Base-by-base conservation (phyloP, 2,329 filamentous ascomycete species). In the Apiospora rasikravindrae region DNA sequence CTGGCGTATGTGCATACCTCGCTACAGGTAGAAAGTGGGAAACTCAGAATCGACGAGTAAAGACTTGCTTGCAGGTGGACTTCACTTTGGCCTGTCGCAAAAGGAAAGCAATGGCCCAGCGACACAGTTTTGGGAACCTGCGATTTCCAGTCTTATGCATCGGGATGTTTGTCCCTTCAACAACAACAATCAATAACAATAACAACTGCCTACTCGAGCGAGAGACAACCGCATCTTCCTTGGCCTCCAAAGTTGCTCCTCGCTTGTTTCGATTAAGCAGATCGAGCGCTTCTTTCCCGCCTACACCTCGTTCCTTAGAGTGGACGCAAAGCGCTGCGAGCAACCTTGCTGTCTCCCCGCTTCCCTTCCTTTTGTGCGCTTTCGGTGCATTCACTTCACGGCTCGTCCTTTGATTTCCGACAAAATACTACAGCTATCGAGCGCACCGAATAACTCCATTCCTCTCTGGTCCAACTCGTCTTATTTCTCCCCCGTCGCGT, bases 341-440 rank as follows among this genome's bases (percentile, higher is more conserved):
- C 33, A 64, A 64, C 57, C 29, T 64, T 64, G 57, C 57, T 64
- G 57, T 64, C 57, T 64, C 57, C 57, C 57, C 57, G 57, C 57
- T 37, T 64, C 33, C 57, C 57, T 40, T 64, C 33, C 57, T n/a
- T 8, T n/a, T 49, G 40, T 19, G 57, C 19, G 26, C 26, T 16
- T 64, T 64, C 57, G 57, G 33, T 22, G 57, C 33, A 64, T 40
- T 42, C 40, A 64, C 57, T 40, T 40, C 57, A 64, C 57, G 19
- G 19, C 57, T 64, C n/a, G 57, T 64, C 57, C 33, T 64, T 64
- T 40, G 57, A 19, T 37, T 40, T n/a, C 33, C 33, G 57, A 40
- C 57, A 64, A 51, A 64, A 40, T 5, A 40, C 14, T 37, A 64
- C 29, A 19, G n/a, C 57, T 16, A 40, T 24, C 14, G 19, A 40